Evolutionary conservation across 345 rosid species (phyloP).

Genomic region (Camelina laxa): DNA sequence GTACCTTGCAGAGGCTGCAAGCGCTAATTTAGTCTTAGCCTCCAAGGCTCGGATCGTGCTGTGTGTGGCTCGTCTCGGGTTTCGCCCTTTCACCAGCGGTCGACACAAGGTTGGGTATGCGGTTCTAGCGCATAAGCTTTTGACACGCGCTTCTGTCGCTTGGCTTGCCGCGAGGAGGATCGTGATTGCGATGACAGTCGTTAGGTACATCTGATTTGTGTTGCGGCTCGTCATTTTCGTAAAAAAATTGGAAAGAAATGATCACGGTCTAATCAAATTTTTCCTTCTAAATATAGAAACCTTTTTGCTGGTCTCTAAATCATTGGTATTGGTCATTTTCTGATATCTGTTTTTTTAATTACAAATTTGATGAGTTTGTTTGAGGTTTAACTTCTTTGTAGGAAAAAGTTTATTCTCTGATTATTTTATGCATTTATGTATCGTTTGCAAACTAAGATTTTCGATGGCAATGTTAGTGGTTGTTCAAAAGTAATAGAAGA

Average conservation of each 20-base stretch:
- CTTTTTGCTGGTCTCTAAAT: constrained; percentile 10
- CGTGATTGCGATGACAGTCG: constrained; percentile 2
- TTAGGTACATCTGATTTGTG: constrained; percentile 25
- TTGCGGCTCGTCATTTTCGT: constrained; percentile 30
- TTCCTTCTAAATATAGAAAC: constrained; percentile 23
- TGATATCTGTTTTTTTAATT: constrained; percentile 9
- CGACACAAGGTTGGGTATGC: constrained; percentile 36
- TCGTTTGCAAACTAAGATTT: neutral
- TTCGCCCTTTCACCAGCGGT: constrained; percentile 30
- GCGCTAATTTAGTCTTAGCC: constrained; percentile 22
- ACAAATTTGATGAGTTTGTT: constrained; percentile 2
- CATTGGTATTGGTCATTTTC: constrained; percentile 17
- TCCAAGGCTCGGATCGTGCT: constrained; percentile 30
- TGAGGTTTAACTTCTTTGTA: constrained; percentile 35
- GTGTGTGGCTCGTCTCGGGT: constrained; percentile 37
- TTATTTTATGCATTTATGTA: neutral
- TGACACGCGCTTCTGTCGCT: constrained; percentile 22
- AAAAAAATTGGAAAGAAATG: neutral
- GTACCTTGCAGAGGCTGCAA: neutral
- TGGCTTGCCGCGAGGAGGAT: constrained; percentile 17
- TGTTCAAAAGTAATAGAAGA: too few relatives aligned
- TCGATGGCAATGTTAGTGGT: neutral
- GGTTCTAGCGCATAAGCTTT: constrained; percentile 29
- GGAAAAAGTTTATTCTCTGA: constrained; percentile 11
- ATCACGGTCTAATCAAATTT: constrained; percentile 3